Evolutionary conservation across 495 filamentous ascomycete species (phyloP).

Genomic region (Penicillium lividum): DNA sequence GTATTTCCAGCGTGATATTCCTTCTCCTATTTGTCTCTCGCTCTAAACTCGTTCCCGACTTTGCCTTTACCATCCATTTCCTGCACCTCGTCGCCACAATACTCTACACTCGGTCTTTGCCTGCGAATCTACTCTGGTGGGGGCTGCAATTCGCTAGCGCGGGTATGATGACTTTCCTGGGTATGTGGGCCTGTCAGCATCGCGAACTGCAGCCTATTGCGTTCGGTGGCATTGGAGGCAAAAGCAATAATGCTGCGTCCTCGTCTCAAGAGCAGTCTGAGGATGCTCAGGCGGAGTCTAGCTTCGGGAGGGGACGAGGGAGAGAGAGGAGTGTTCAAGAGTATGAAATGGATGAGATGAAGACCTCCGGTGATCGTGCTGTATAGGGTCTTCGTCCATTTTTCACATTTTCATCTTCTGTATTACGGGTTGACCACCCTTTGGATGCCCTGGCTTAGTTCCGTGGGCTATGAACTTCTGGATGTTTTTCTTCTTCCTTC

Average conservation of each 20-base stretch:
- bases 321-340: constrained; percentile 49
- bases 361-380: constrained; percentile 41
- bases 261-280: constrained; percentile 25
- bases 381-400: constrained; percentile 26
- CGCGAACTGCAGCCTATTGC: constrained; percentile 84
- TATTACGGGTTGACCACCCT: neutral
- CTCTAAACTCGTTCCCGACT: constrained; percentile 90
- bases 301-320: constrained; percentile 39
- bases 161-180: constrained; percentile 67
- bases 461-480: constrained; percentile 8
- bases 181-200: constrained; percentile 89
- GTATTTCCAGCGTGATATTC: constrained; percentile 57
- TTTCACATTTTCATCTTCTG: neutral
- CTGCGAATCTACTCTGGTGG: constrained; percentile 86
- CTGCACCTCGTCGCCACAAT: constrained; percentile 78
- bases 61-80: constrained; percentile 85
- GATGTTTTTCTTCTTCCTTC: neutral
- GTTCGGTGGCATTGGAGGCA: constrained; percentile 65
- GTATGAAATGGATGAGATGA: constrained; percentile 82
- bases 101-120: constrained; percentile 73
- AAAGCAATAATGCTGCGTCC: constrained; percentile 19
- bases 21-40: constrained; percentile 78
- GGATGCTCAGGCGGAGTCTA: constrained; percentile 30
- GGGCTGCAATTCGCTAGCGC: constrained; percentile 68
- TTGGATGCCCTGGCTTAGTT: constrained; percentile 5